Percentiles rank a stretch among this genome's conserved stretches.
phyloP scores from a whole-genome alignment of 164 flowering plant genomes.

The Tetrastigma voinierianum region DNA sequence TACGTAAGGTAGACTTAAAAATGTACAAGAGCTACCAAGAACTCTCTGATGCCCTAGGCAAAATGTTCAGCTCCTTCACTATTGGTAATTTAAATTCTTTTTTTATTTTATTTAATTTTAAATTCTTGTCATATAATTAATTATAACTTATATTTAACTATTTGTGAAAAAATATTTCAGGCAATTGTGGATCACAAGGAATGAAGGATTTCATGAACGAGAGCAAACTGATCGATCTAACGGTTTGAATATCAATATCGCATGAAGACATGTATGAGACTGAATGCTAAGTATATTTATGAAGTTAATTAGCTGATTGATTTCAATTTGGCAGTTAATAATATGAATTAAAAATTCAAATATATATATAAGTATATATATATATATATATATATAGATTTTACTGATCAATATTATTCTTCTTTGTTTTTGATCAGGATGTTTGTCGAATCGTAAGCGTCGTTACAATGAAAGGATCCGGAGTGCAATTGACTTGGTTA shows the following conservation, averaged over 20 bases:
- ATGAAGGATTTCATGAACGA: constrained; percentile 53
- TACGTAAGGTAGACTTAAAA: constrained; percentile 76
- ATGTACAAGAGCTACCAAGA: constrained; percentile 74
- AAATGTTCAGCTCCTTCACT: constrained; percentile 85
- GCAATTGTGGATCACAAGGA: constrained; percentile 34
- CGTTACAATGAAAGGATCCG: constrained; percentile 51
- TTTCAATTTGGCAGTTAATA: too few relatives aligned
- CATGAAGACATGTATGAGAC: constrained; percentile 50
- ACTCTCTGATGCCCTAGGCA: constrained; percentile 62
- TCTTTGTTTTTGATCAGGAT: constrained; percentile 20
- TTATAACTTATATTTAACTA: neutral
- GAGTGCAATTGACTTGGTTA: constrained; percentile 48
- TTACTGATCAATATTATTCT: neutral
- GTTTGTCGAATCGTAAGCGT: constrained; percentile 52
- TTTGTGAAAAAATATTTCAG: constrained; percentile 14
- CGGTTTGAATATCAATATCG: too few relatives aligned
- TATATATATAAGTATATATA: too few relatives aligned
- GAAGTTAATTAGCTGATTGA: too few relatives aligned
- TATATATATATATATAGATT: too few relatives aligned
- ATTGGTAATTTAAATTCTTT: too few relatives aligned
- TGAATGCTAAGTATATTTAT: too few relatives aligned
- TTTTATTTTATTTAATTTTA: too few relatives aligned
- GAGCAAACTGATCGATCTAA: constrained; percentile 44
- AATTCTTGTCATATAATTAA: too few relatives aligned
- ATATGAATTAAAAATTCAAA: too few relatives aligned